Base-by-base conservation (phyloP, 441 rosid genomes). In the Croton setiger region DNA sequence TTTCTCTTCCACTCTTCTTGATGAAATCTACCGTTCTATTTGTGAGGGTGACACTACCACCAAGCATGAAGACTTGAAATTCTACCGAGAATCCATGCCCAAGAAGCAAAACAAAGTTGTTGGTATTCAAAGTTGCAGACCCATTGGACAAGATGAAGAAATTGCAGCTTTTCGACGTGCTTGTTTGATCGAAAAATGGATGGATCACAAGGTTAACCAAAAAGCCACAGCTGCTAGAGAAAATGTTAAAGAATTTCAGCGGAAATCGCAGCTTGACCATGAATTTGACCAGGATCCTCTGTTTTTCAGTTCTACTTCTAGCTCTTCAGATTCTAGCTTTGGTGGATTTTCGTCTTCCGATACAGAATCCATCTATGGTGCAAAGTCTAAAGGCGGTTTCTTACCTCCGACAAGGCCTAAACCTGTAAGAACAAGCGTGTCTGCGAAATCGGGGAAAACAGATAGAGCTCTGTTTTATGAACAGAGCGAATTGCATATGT, bases 1-100 rank as follows among this genome's bases (percentile, higher is more conserved):
- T 70, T 93, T 91, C 78, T 93, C 98, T 33, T 91, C 98, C 17
- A 74, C 79, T 63, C 89, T 93, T 36, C 96, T 93, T 51, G 98
- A 94, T 69, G 81, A 87, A 81, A 94, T 94, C 74, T 94, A 88
- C 85, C 89, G 95, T 58, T 89, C 97, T 47, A 86, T 88, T 52
- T 92, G 84, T 14, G 84, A 72, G 17, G 74, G 80, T 7, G 81
- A 74, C 53, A 54, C n/a, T n/a, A n/a, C 75, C 0, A 45, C 12
- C 6, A 80, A 73, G n/a, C 57, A 45, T 10, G 82, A 81, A 2
- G 84, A 86, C 63, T 68, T 75, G 75, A 76, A 57, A 56, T 79
- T 80, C 20, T 84, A 78, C 74, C 53, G 83, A 35, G 80, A 86
- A 68, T 51, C 80, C 21, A 69, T 72, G 81, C 77, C 72, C 11